Evolutionary conservation across 345 rosid genomes (phyloP).

Genomic region (Jatropha curcas): DNA sequence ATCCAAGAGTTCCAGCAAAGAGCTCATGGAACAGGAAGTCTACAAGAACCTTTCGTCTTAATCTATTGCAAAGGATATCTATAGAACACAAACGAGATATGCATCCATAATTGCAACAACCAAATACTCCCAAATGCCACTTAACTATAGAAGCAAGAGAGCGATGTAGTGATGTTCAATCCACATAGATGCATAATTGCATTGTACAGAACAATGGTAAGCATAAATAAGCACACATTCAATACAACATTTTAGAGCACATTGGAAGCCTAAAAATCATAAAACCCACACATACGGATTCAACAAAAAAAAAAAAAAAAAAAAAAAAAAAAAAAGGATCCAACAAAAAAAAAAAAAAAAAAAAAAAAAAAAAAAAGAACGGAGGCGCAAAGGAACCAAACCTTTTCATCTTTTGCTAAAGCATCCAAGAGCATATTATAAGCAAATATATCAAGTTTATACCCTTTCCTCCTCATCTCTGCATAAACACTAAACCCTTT

Average conservation of each 20-base stretch:
- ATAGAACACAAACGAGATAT: neutral
- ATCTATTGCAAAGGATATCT: neutral
- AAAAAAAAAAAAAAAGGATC: no score
- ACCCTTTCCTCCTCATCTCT: slow-evolving; percentile 71
- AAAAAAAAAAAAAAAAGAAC: neutral
- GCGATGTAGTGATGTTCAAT: neutral
- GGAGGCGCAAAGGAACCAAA: slow-evolving; percentile 13
- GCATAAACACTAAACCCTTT: slow-evolving; percentile 54
- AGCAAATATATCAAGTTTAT: slow-evolving; percentile 68
- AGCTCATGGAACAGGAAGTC: neutral
- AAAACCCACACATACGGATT: no score
- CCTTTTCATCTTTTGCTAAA: slow-evolving; percentile 77
- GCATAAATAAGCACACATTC: no score
- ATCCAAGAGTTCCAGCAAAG: neutral
- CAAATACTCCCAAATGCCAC: neutral
- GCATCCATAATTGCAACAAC: neutral
- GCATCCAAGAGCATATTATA: slow-evolving; percentile 92
- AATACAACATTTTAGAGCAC: no score
- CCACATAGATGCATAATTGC: neutral
- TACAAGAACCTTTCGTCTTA: neutral
- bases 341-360: neutral
- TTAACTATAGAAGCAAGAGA: neutral
- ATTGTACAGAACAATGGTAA: no score
- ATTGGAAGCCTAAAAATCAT: no score
- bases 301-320: no score